Percentiles rank a stretch among this genome's conserved stretches.
Evolutionary conservation across 2,329 filamentous ascomycete genomes (phyloP).

Genomic region (Clonostachys byssicola): DNA sequence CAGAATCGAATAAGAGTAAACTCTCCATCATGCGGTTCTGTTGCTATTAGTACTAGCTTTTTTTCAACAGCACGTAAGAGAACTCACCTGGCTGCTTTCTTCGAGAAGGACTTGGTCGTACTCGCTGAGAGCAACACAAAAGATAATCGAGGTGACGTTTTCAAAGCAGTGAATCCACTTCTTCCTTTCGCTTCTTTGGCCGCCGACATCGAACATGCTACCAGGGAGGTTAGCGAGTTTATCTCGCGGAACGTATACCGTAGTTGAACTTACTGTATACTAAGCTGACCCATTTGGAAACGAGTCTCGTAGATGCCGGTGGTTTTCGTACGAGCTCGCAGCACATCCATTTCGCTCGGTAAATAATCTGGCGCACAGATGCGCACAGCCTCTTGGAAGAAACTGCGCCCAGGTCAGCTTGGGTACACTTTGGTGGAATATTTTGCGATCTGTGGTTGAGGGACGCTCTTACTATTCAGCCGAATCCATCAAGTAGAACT

Average conservation of each 20-base stretch:
- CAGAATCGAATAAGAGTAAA: constrained; percentile 91
- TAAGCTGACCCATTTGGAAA: constrained; percentile 97
- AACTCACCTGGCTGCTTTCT: constrained; percentile 85
- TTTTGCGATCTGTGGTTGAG: constrained; percentile 1
- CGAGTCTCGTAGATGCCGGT: constrained; percentile 98
- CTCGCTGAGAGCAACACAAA: constrained; percentile 95
- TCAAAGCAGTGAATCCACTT: constrained; percentile 99
- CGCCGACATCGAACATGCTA: constrained; percentile 99
- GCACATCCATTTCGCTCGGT: constrained; percentile 89
- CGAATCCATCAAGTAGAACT: constrained; percentile 99
- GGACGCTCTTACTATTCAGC: constrained; percentile 80
- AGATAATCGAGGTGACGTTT: constrained; percentile 99
- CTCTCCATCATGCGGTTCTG: constrained; percentile 99
- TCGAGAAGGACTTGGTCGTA: constrained; percentile 97
- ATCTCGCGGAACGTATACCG: not conserved
- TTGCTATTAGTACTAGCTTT: not conserved
- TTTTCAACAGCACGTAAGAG: constrained; percentile 1
- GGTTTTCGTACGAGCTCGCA: constrained; percentile 94
- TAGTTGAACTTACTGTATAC: constrained; percentile 77
- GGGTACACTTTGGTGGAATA: not conserved
- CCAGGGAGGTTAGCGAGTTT: constrained; percentile 10
- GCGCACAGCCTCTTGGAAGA: constrained; percentile 88
- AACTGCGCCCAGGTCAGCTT: constrained; percentile 50
- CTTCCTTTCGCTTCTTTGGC: constrained; percentile 94
- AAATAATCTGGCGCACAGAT: constrained; percentile 85